phyloP scores from a whole-genome alignment of 345 rosid genomes.

The Tarenaya hassleriana region DNA sequence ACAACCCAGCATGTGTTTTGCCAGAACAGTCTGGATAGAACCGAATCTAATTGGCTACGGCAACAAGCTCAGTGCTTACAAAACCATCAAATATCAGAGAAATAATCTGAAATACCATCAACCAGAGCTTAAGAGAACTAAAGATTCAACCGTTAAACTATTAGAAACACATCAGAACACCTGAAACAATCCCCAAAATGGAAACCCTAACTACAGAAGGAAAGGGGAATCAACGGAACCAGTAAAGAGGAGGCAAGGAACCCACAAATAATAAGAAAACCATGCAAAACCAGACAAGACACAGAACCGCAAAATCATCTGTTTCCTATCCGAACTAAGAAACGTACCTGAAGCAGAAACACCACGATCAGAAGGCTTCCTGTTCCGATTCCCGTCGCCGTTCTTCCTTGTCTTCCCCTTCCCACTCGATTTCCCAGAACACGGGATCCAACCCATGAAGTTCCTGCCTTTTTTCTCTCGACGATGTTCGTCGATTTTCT shows the following conservation, averaged over 20 bases:
- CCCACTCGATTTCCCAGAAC: conserved; percentile 52
- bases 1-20: not conserved
- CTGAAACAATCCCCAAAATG: not conserved
- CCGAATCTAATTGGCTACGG: not conserved
- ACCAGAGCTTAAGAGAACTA: conserved; percentile 6
- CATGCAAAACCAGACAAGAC: too few relatives aligned
- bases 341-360: conserved; percentile 36
- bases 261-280: too few relatives aligned
- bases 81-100: conserved; percentile 7
- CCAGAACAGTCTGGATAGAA: not conserved
- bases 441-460: conserved; percentile 67
- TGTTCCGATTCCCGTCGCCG: conserved; percentile 30
- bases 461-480: conserved; percentile 16
- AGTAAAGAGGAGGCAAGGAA: too few relatives aligned
- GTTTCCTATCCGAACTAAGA: not conserved
- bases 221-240: conserved; percentile 12
- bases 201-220: conserved; percentile 14
- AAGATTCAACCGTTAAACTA: not conserved
- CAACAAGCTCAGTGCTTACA: not conserved
- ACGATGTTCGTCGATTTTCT: not conserved
- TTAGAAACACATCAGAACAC: not conserved
- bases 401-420: conserved; percentile 34
- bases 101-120: not conserved
- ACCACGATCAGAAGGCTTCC: conserved; percentile 32
- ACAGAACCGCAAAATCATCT: conserved; percentile 1